phyloP scores from a whole-genome alignment of 371 early-diverging fungal genomes.

The Mortierella sp. region DNA sequence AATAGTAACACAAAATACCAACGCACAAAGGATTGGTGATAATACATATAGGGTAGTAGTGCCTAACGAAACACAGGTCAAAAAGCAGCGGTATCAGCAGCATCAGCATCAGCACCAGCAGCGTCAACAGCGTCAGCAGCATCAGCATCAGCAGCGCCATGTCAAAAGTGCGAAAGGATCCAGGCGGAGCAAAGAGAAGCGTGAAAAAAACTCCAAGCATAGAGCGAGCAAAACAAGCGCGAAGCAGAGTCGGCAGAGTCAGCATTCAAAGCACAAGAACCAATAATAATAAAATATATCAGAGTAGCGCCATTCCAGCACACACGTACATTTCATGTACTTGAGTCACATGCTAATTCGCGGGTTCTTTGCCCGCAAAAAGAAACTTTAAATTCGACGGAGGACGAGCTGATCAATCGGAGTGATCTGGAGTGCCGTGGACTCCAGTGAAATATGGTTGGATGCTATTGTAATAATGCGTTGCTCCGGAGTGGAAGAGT shows the following conservation, averaged over 20 bases:
- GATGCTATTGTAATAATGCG: neutral
- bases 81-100: neutral
- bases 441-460: neutral
- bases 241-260: neutral
- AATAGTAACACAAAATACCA: conserved; percentile 32
- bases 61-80: neutral
- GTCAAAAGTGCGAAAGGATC: neutral
- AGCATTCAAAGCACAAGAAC: no score
- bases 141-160: neutral
- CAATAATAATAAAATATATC: neutral
- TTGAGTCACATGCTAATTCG: conserved; percentile 4
- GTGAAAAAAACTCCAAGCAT: neutral
- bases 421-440: neutral
- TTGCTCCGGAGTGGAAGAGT: conserved; percentile 1
- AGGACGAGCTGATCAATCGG: neutral
- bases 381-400: neutral
- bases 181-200: neutral
- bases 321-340: neutral
- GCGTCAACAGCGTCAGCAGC: neutral
- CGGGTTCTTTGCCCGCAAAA: conserved; percentile 3
- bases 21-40: conserved; percentile 20
- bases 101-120: no score
- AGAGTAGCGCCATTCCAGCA: neutral
- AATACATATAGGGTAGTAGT: neutral
- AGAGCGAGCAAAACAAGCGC: neutral